Conservation (phyloP, 345 rosid genomes). For the Trapa incisa region DNA sequence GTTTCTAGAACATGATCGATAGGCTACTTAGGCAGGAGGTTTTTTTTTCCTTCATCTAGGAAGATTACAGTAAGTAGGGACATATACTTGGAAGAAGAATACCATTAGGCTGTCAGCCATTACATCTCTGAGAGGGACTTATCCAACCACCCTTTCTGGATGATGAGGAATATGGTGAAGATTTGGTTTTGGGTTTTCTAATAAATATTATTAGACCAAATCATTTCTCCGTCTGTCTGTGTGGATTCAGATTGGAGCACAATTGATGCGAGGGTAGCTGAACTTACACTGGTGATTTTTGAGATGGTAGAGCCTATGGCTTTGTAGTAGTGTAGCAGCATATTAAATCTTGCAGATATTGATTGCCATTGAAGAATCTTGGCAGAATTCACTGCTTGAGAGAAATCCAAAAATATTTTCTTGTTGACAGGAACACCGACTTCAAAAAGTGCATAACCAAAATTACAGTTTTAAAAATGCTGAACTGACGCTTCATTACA, state of each 20-base stretch:
- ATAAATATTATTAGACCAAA: not conserved
- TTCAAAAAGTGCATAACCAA: too few species aligned
- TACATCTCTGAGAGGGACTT: conserved; percentile 34
- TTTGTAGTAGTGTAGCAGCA: conserved; percentile 66
- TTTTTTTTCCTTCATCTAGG: not conserved
- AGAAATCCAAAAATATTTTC: conserved; percentile 38
- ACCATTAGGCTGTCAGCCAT: conserved; percentile 10
- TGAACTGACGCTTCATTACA: too few species aligned
- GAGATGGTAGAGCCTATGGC: conserved; percentile 61
- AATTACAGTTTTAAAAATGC: too few species aligned
- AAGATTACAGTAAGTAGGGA: too few species aligned
- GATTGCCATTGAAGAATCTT: conserved; percentile 71
- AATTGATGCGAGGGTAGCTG: not conserved
- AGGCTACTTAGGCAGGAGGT: not conserved
- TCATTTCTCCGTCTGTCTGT: not conserved
- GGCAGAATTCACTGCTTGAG: conserved; percentile 73
- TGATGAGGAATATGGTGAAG: conserved; percentile 29
- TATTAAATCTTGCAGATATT: conserved; percentile 70
- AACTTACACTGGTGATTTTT: conserved; percentile 40
- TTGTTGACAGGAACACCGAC: too few species aligned
- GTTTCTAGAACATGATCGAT: not conserved
- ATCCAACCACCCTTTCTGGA: conserved; percentile 44
- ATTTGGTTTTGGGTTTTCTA: not conserved
- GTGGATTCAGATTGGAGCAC: not conserved
- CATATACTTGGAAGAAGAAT: too few species aligned